Conservation (phyloP, 805 yeast species). For the Lachancea waltii region DNA sequence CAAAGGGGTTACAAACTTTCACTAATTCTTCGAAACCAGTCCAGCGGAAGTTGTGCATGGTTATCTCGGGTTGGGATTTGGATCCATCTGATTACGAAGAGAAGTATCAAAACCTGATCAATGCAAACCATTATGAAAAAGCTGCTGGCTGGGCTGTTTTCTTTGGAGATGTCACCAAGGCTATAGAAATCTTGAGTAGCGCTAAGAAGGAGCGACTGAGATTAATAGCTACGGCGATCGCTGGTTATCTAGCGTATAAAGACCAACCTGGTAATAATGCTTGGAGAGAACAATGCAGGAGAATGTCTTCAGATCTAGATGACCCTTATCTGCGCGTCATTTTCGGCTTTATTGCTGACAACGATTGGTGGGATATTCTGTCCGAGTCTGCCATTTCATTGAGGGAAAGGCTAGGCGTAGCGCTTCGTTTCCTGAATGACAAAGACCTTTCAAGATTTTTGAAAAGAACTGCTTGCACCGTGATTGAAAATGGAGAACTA, state of each 20-base stretch:
- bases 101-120: constrained; percentile 50
- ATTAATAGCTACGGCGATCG: constrained; percentile 87
- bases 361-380: constrained; percentile 93
- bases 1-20: constrained; percentile 16
- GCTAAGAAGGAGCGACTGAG: constrained; percentile 64
- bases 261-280: constrained; percentile 50
- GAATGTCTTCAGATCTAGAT: constrained; percentile 78
- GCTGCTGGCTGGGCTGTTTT: constrained; percentile 99
- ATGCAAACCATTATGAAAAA: constrained; percentile 60
- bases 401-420: constrained; percentile 85
- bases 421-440: constrained; percentile 77
- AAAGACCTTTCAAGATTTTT: constrained; percentile 68
- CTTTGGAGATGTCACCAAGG: constrained; percentile 78
- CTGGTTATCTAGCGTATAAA: constrained; percentile 60
- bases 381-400: constrained; percentile 86
- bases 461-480: constrained; percentile 61
- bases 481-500: constrained; percentile 71
- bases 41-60: constrained; percentile 71
- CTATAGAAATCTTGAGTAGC: constrained; percentile 71
- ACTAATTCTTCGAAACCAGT: constrained; percentile 37
- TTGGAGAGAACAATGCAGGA: constrained; percentile 91
- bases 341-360: constrained; percentile 88
- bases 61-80: constrained; percentile 87
- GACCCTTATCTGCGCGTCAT: constrained; percentile 87
- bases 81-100: constrained; percentile 69